Evolutionary conservation across 192 early-diverging fungal species (phyloP).

Genomic region (Mycoemilia scoparia): DNA sequence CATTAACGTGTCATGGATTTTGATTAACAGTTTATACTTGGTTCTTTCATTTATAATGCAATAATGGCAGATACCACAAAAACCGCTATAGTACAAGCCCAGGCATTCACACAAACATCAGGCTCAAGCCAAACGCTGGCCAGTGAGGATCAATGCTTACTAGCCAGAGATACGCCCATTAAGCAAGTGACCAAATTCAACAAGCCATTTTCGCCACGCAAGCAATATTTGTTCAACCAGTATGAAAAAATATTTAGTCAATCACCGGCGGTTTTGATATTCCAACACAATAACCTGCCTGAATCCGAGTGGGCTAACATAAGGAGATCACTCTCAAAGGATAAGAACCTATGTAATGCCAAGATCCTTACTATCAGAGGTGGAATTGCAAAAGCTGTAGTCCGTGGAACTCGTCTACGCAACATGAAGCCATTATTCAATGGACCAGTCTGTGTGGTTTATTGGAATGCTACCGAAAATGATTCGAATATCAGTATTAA

Average conservation of each 20-base stretch:
- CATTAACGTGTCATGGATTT: too few relatives aligned
- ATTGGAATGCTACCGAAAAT: conserved; percentile 5
- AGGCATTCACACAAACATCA: too few relatives aligned
- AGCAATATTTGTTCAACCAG: conserved; percentile 21
- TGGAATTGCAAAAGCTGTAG: conserved; percentile 22
- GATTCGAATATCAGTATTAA: background rate
- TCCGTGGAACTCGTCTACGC: conserved; percentile 15
- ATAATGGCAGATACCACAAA: too few relatives aligned
- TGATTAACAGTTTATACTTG: too few relatives aligned
- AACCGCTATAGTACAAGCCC: too few relatives aligned
- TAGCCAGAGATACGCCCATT: too few relatives aligned
- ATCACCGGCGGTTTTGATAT: conserved; percentile 9
- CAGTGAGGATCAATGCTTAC: too few relatives aligned
- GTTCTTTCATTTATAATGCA: too few relatives aligned
- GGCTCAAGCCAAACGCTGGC: too few relatives aligned
- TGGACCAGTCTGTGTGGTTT: conserved; percentile 22
- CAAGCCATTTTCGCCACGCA: conserved; percentile 28
- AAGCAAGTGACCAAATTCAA: conserved; percentile 26
- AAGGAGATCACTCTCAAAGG: conserved; percentile 7
- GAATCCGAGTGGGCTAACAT: conserved; percentile 15
- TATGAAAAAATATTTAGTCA: conserved; percentile 17
- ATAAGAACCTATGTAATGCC: conserved; percentile 10
- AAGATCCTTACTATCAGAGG: conserved; percentile 18
- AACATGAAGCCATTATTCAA: conserved; percentile 20
- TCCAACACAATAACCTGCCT: conserved; percentile 27